These are phyloP conservation scores for Solanum hybrid DNA, from an alignment of 305 asterid genomes.

Conservation along the genomic window DNA sequence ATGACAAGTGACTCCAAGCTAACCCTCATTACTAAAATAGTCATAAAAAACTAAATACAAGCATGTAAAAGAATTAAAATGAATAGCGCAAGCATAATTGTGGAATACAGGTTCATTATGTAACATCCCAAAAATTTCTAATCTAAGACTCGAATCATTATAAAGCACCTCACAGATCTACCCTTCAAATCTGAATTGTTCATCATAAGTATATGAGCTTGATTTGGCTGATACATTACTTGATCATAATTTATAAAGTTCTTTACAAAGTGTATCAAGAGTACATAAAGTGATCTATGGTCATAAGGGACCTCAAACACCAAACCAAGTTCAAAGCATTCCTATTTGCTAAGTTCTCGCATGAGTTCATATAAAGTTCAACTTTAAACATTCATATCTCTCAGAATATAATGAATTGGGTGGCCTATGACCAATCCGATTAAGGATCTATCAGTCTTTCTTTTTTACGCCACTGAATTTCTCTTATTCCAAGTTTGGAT, in stretches of 20 bases:
- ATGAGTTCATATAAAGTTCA: neutral
- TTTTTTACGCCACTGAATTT: neutral
- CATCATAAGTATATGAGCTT: neutral
- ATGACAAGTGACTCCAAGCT: neutral
- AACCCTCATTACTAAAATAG: neutral
- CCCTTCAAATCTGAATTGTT: neutral
- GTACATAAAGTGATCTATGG: neutral
- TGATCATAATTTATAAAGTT: neutral
- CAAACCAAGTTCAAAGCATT: neutral
- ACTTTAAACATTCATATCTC: neutral
- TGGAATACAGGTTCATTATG: neutral
- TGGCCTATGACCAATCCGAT: neutral
- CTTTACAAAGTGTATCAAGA: too few species aligned
- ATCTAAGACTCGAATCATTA: neutral
- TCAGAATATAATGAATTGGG: neutral
- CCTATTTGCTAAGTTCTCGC: neutral
- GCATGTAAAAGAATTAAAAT: neutral
- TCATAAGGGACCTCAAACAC: neutral
- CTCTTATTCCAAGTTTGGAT: neutral
- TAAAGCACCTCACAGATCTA: neutral
- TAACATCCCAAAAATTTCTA: neutral
- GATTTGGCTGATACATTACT: neutral
- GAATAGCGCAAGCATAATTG: neutral
- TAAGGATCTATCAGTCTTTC: neutral
- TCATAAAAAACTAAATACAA: neutral